Percentiles rank a stretch among this genome's conserved stretches.
phyloP scores from a whole-genome alignment of 768 basidiomycete species.

The Phanerochaete sordida region DNA sequence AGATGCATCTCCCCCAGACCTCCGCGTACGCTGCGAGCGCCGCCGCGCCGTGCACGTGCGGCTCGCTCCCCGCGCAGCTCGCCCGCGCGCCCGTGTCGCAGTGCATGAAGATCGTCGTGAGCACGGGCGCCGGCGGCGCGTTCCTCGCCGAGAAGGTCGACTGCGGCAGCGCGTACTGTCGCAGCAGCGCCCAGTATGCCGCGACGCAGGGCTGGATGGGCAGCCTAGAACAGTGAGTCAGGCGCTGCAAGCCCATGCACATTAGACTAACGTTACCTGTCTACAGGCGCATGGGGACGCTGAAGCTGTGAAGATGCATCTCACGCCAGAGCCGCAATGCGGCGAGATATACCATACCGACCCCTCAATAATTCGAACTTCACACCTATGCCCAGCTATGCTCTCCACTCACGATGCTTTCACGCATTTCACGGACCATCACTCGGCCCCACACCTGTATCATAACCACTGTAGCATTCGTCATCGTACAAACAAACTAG shows the following conservation, averaged over 20 bases:
- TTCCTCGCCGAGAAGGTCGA: slow-evolving; percentile 6
- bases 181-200: slow-evolving; percentile 6
- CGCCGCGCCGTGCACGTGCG: slow-evolving; percentile 6
- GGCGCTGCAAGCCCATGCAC: no score
- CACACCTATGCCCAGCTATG: neutral
- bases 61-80: slow-evolving; percentile 6
- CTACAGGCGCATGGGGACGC: neutral
- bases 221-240: slow-evolving; percentile 11
- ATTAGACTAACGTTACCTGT: no score
- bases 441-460: neutral
- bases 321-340: neutral
- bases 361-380: neutral
- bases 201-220: slow-evolving; percentile 3
- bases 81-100: neutral
- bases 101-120: slow-evolving; percentile 11
- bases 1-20: slow-evolving; percentile 11
- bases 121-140: neutral
- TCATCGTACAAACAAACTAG: neutral
- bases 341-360: neutral
- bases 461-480: neutral
- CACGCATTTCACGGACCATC: no score
- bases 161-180: slow-evolving; percentile 10
- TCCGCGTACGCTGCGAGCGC: neutral
- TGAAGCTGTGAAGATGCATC: slow-evolving; percentile 6
- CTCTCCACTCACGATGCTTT: neutral